These are phyloP conservation scores for Geotrichum aggregatum DNA, from an alignment of 1,139 yeast species.

Conservation along the genomic window DNA sequence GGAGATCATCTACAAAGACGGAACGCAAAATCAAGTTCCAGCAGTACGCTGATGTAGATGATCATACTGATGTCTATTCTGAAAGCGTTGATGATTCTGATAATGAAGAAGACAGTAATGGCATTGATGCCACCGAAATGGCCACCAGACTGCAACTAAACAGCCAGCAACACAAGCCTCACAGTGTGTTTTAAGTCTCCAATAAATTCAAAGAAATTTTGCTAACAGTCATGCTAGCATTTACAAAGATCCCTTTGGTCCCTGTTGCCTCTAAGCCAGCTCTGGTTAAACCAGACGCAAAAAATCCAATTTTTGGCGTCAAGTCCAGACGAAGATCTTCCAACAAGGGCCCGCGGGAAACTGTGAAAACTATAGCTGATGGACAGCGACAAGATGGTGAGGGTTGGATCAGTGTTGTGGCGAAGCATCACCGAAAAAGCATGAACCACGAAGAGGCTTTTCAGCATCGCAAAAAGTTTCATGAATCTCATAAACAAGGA, in stretches of 20 bases:
- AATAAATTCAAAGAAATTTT: conserved; percentile 22
- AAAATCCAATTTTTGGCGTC: not conserved
- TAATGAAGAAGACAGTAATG: conserved; percentile 25
- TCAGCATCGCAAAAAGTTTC: conserved; percentile 20
- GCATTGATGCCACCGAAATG: conserved; percentile 20
- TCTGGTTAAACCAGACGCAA: not conserved
- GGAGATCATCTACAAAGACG: conserved; percentile 12
- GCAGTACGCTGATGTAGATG: conserved; percentile 23
- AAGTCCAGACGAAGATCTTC: conserved; percentile 1
- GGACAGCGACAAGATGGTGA: conserved; percentile 30
- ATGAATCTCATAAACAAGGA: conserved; percentile 15
- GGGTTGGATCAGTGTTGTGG: conserved; percentile 37
- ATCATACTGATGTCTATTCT: conserved; percentile 7
- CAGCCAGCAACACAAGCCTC: conserved; percentile 13
- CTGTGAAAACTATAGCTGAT: not conserved
- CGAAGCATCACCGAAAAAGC: conserved; percentile 26
- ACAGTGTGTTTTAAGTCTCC: not conserved
- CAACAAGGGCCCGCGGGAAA: not conserved
- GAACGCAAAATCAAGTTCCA: conserved; percentile 14
- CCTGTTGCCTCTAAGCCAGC: not conserved
- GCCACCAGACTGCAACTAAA: conserved; percentile 27
- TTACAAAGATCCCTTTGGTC: conserved; percentile 3
- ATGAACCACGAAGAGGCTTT: conserved; percentile 20
- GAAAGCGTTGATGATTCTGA: conserved; percentile 10
- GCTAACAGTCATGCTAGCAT: not conserved